phyloP scores from a whole-genome alignment of 106 monocot species.

The Iris macrosiphon region DNA sequence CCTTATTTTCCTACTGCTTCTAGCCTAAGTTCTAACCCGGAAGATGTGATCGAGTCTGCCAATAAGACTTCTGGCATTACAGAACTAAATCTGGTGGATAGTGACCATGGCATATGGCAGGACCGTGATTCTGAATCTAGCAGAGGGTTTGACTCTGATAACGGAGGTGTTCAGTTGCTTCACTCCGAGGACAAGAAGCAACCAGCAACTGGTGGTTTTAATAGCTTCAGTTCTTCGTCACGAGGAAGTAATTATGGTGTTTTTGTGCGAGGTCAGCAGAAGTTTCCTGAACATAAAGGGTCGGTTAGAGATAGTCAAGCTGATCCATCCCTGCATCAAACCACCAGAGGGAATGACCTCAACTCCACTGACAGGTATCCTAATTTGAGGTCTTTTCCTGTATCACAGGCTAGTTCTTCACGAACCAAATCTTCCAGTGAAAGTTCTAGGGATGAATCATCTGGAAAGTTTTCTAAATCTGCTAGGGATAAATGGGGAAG shows the following conservation, averaged over 20 bases:
- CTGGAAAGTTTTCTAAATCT: conserved; percentile 27
- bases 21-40: conserved; percentile 19
- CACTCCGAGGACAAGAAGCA: conserved; percentile 26
- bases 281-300: conserved; percentile 22
- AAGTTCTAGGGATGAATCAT: conserved; percentile 34
- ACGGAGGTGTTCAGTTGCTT: conserved; percentile 11
- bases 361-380: conserved; percentile 13
- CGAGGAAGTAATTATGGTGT: conserved; percentile 17
- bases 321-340: conserved; percentile 23
- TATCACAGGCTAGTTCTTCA: conserved; percentile 27
- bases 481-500: conserved; percentile 51
- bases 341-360: conserved; percentile 18
- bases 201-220: conserved; percentile 1
- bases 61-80: conserved; percentile 21
- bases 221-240: conserved; percentile 14
- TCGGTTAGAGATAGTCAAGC: conserved; percentile 11
- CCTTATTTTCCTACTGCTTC: conserved; percentile 22
- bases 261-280: conserved; percentile 17
- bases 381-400: conserved; percentile 18
- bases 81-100: conserved; percentile 22
- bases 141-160: conserved; percentile 16
- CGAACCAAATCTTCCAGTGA: conserved; percentile 31
- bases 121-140: conserved; percentile 35
- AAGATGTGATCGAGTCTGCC: conserved; percentile 26
- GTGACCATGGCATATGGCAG: conserved; percentile 23